Evolutionary conservation across 139 green algal species (phyloP).

Genomic region (Chlamydomonas sphaeroides): DNA sequence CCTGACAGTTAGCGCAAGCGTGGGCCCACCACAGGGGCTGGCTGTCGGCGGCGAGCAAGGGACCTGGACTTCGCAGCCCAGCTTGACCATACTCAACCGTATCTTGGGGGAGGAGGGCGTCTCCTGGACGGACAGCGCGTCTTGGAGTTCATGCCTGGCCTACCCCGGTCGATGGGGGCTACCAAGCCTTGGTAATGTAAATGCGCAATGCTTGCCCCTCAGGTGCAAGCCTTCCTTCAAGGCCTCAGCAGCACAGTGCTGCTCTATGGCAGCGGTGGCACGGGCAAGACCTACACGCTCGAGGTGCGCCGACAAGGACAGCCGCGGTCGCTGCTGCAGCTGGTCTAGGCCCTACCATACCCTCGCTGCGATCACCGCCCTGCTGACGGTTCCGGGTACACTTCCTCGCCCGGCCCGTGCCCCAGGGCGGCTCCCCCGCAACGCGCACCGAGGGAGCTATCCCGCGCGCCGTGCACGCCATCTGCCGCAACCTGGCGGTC

Average conservation of each 20-base stretch:
- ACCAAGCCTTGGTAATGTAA: too few species aligned
- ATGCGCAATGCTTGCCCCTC: too few species aligned
- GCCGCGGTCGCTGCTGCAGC: neutral
- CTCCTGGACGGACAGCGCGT: too few species aligned
- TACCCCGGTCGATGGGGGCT: too few species aligned
- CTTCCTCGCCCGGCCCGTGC: neutral
- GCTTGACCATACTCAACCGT: too few species aligned
- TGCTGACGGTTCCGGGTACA: neutral
- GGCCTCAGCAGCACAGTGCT: slow-evolving; percentile 1
- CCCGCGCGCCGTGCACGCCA: slow-evolving; percentile 26
- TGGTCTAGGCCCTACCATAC: neutral
- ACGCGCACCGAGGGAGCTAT: slow-evolving; percentile 21
- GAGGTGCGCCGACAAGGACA: neutral
- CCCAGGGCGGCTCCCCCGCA: neutral
- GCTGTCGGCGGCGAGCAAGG: too few species aligned
- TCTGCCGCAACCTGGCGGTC: slow-evolving; percentile 32
- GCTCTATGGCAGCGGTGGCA: slow-evolving; percentile 7
- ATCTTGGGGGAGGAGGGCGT: too few species aligned
- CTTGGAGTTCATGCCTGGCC: too few species aligned
- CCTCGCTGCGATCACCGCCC: too few species aligned
- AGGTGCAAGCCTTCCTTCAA: slow-evolving; percentile 34
- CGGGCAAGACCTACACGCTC: slow-evolving; percentile 29
- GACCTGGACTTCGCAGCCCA: too few species aligned
- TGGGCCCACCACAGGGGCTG: too few species aligned
- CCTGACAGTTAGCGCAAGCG: too few species aligned